phyloP scores from a whole-genome alignment of 1,284 basidiomycete species.

The Leccinum griseonigrum region DNA sequence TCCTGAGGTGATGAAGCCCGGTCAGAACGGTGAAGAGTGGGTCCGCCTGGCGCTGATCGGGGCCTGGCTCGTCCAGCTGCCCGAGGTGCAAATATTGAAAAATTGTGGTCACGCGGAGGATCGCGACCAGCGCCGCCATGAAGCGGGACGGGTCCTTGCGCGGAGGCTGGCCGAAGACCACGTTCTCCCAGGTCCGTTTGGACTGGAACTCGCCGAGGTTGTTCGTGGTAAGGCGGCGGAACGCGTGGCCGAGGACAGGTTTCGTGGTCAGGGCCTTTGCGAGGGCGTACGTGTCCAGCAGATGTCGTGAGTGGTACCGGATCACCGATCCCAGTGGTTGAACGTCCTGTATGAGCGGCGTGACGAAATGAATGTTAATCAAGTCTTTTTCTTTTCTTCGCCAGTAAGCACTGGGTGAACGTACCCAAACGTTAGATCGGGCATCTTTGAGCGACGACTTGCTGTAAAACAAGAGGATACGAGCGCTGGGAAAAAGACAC shows the following conservation, averaged over 20 bases:
- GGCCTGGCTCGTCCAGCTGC: slow-evolving; percentile 8
- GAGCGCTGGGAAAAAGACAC: slow-evolving; percentile 22
- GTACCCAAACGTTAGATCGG: slow-evolving; percentile 20
- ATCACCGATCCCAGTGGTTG: slow-evolving; percentile 14
- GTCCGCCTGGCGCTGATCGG: slow-evolving; percentile 3
- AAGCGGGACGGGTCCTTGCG: slow-evolving; percentile 7
- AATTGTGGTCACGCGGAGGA: slow-evolving; percentile 23
- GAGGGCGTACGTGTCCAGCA: slow-evolving; percentile 10
- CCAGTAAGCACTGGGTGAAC: neutral
- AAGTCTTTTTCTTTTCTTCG: neutral
- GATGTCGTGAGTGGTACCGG: neutral
- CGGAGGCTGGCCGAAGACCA: neutral
- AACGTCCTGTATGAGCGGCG: slow-evolving; percentile 13
- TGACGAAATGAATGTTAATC: neutral
- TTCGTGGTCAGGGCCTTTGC: neutral
- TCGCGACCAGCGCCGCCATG: slow-evolving; percentile 19
- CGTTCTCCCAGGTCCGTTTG: slow-evolving; percentile 1
- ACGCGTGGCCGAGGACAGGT: neutral
- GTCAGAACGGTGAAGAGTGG: slow-evolving; percentile 13
- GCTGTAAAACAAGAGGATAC: slow-evolving; percentile 16
- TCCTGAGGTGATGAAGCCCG: slow-evolving; percentile 8
- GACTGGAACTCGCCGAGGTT: neutral
- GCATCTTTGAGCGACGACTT: slow-evolving; percentile 5
- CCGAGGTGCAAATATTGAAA: slow-evolving; percentile 15
- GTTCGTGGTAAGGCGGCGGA: neutral